Conservation (phyloP, 2,329 filamentous ascomycete genomes). For the Chrysoporthe austroafricana region DNA sequence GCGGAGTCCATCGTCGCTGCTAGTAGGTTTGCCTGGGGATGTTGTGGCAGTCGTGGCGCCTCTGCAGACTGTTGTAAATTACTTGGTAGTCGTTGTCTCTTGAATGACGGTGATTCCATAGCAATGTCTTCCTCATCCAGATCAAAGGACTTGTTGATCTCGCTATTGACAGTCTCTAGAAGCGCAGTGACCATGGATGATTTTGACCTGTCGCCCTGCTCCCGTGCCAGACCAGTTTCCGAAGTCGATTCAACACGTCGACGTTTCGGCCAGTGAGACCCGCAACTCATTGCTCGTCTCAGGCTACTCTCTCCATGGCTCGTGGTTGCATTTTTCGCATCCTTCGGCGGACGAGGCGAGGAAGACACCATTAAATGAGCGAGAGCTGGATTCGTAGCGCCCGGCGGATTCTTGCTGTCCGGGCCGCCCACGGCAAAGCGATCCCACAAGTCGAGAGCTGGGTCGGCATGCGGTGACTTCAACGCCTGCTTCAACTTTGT, state of each 20-base stretch:
- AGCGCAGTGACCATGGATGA: slow-evolving; percentile 64
- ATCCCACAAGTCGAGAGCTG: slow-evolving; percentile 77
- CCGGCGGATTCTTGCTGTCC: slow-evolving; percentile 46
- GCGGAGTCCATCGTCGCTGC: not conserved
- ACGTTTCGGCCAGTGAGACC: slow-evolving; percentile 72
- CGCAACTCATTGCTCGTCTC: slow-evolving; percentile 70
- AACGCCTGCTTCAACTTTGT: slow-evolving; percentile 61
- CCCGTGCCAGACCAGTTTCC: slow-evolving; percentile 31
- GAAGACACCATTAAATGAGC: slow-evolving; percentile 72
- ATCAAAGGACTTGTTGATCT: slow-evolving; percentile 50
- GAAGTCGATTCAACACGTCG: slow-evolving; percentile 58
- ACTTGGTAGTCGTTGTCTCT: slow-evolving; percentile 39
- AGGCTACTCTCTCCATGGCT: slow-evolving; percentile 53
- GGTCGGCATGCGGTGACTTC: slow-evolving; percentile 71
- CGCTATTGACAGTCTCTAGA: slow-evolving; percentile 66
- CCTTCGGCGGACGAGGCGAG: slow-evolving; percentile 64
- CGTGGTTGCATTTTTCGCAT: slow-evolving; percentile 35
- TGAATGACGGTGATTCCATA: slow-evolving; percentile 49
- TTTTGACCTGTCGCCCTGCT: slow-evolving; percentile 50
- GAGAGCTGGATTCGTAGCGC: slow-evolving; percentile 59
- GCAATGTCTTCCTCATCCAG: slow-evolving; percentile 37
- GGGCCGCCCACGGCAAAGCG: slow-evolving; percentile 65
- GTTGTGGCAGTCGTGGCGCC: slow-evolving; percentile 2
- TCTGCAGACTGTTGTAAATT: slow-evolving; percentile 14
- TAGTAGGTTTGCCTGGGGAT: slow-evolving; percentile 26